Evolutionary conservation across 1,284 basidiomycete genomes (phyloP), one percentile per base, ranked within the genome.

Genomic region (Sporisorium scitamineum): DNA sequence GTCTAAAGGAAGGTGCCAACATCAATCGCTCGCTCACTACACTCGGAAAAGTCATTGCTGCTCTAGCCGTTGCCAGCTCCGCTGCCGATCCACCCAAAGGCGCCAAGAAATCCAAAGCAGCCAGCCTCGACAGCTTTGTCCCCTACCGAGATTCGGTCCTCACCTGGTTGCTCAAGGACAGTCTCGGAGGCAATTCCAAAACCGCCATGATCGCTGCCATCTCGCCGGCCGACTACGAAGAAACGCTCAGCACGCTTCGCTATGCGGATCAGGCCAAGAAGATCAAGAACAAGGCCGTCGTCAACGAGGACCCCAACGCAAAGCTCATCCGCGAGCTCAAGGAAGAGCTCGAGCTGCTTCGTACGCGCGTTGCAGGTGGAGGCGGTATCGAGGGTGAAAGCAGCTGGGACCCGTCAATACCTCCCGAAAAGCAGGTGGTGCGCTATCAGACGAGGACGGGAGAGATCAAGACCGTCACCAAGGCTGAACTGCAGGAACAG

Each of bases 281-380:
- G 90, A 99, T 99, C 88, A 97, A 96, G 91, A 99, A 98, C 87
- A 97, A 98, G 88, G 96, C 96, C 18, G 91, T 98, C 56, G 93
- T 99, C 80, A 99, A 99, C 86, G 96, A 99, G 87, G 96, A 99
- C 89, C 95, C 97, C 20, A 99, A 98, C 83, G 96, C 96, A 84
- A 97, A 94, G 88, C 91, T 98, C 62, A 95, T 98, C 61, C 92
- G 96, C 56, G 96, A 98, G 87, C 92, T 98, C 85, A 98, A 98
- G 87, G 96, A 98, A 87, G 97, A 99, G 87, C 88, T 99, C 51
- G 94, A 97, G 24, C 78, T 85, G 45, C 81, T 87, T 2, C 84
- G 86, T 2, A 64, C 64, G 2, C 76, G 80, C 13, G 81, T 79
- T 22, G 32, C 64, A 3, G 73, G 71, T 51, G 79, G 76, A 6